Percentiles rank a stretch among this genome's conserved stretches.
These are phyloP conservation scores for Aegilops speltoides DNA, from an alignment of 176 grass and related monocot species.

Conservation along the genomic window DNA sequence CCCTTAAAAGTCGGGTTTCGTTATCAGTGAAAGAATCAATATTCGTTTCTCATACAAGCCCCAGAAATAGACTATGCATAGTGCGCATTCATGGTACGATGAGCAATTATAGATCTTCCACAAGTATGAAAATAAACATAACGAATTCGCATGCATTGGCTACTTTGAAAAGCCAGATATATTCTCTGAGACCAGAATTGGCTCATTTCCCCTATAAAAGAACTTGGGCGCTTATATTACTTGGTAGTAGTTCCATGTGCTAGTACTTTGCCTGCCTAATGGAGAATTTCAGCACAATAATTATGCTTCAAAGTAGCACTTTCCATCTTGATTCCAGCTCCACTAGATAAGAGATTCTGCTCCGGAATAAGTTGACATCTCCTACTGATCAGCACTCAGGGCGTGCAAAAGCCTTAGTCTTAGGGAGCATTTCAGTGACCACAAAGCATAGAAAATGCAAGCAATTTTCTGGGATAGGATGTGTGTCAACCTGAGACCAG, in stretches of 20 bases:
- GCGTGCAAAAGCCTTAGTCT: neutral
- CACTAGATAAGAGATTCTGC: slow-evolving; percentile 37
- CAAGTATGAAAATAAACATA: neutral
- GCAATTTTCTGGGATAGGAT: neutral
- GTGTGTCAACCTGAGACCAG: neutral
- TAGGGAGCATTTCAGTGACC: slow-evolving; percentile 10
- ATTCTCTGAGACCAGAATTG: neutral
- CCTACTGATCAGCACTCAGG: slow-evolving; percentile 19
- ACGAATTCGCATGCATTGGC: neutral
- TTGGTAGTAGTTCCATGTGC: neutral
- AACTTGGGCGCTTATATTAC: neutral
- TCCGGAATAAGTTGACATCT: slow-evolving; percentile 24
- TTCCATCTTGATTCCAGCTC: slow-evolving; percentile 34
- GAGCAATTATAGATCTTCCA: neutral
- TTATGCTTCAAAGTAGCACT: neutral
- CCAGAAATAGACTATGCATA: neutral
- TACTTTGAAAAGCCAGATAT: neutral
- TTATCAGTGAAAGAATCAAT: neutral
- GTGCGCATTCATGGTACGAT: neutral
- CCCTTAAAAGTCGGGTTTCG: neutral
- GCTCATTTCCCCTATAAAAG: neutral
- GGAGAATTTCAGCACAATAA: neutral
- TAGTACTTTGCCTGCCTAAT: slow-evolving; percentile 12
- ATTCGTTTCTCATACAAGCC: slow-evolving; percentile 7
- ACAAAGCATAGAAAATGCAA: neutral